These are phyloP conservation scores for Pseudocercospora fijiensis DNA, from an alignment of 2,329 filamentous ascomycete species.

Conservation along the genomic window DNA sequence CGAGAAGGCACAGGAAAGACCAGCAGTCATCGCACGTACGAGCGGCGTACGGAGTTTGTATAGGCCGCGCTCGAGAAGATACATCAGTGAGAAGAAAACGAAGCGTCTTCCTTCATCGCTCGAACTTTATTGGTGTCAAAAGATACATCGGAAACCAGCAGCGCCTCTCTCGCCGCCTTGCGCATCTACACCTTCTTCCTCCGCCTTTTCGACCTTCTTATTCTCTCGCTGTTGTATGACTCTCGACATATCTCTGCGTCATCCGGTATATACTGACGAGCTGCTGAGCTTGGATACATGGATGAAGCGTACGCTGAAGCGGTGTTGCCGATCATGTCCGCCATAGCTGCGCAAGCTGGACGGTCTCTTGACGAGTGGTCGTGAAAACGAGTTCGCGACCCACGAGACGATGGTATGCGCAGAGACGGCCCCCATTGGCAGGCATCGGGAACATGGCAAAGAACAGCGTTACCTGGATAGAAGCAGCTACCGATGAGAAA, in stretches of 20 bases:
- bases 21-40: conserved; percentile 3
- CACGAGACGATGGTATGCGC: conserved; percentile 36
- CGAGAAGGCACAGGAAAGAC: neutral
- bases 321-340: conserved; percentile 41
- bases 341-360: conserved; percentile 79
- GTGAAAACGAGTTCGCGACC: conserved; percentile 30
- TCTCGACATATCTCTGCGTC: conserved; percentile 40
- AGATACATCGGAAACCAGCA: conserved; percentile 23
- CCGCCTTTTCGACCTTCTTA: conserved; percentile 31
- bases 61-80: neutral
- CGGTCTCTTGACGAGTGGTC: conserved; percentile 70
- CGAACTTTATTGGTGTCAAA: conserved; percentile 6
- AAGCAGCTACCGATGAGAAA: conserved; percentile 50
- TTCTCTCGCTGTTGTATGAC: conserved; percentile 40
- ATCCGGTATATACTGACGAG: conserved; percentile 42
- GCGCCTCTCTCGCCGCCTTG: conserved; percentile 8
- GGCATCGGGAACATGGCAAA: conserved; percentile 62
- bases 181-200: conserved; percentile 23
- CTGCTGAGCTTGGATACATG: conserved; percentile 38
- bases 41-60: neutral
- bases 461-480: conserved; percentile 44
- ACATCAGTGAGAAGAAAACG: neutral
- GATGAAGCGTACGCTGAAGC: conserved; percentile 40
- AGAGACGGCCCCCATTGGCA: conserved; percentile 38
- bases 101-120: neutral